These are phyloP conservation scores for Macrolepiota albuminosa DNA, from an alignment of 768 basidiomycete species.

Conservation along the genomic window DNA sequence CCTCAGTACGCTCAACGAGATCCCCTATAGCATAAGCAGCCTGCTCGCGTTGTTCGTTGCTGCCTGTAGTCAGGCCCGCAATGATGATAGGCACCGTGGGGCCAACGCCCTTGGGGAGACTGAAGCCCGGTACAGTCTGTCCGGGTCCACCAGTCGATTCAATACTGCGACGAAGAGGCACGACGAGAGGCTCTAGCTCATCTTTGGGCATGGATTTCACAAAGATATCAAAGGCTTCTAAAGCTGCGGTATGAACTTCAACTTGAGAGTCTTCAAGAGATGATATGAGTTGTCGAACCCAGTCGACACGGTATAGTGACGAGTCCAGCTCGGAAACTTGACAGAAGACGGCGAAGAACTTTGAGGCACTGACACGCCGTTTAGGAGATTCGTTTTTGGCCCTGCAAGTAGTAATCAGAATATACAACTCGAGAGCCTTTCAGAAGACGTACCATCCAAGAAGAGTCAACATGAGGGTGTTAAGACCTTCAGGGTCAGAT, in stretches of 20 bases:
- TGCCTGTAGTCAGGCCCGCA: conserved; percentile 90
- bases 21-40: conserved; percentile 97
- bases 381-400: conserved; percentile 67
- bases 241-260: conserved; percentile 76
- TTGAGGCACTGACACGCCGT: conserved; percentile 75
- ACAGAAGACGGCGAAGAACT: conserved; percentile 79
- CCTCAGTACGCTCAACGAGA: conserved; percentile 83
- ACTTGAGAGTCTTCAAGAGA: conserved; percentile 76
- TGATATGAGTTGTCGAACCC: conserved; percentile 86
- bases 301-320: conserved; percentile 85
- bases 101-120: conserved; percentile 75
- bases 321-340: conserved; percentile 78
- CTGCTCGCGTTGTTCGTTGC: conserved; percentile 91
- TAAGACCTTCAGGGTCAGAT: conserved; percentile 81
- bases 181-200: conserved; percentile 86
- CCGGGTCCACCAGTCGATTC: conserved; percentile 82
- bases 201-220: conserved; percentile 91
- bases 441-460: conserved; percentile 70
- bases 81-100: conserved; percentile 85
- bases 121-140: conserved; percentile 79
- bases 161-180: conserved; percentile 83
- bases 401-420: conserved; percentile 38
- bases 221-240: conserved; percentile 78
- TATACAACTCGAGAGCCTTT: neutral
- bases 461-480: conserved; percentile 83